A percentile compares a stretch with the other conserved stretches of the same genome.
phyloP scores from a whole-genome alignment of 169 alveolate species.

The Plasmodium relictum region DNA sequence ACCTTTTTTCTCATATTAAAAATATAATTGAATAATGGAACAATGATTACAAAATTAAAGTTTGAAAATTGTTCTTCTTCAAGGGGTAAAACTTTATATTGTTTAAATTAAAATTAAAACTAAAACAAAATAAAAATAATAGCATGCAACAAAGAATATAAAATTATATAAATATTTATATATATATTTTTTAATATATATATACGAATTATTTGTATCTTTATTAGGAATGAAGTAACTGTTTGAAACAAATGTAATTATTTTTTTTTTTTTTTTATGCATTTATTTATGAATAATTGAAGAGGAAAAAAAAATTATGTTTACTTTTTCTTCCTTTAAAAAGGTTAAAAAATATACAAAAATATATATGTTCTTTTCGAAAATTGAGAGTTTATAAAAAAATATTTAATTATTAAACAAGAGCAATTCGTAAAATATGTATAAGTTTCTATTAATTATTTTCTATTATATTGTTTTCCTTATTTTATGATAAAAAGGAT shows the following conservation, averaged over 20 bases:
- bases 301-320: conserved; percentile 31
- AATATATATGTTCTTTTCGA: background rate
- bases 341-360: conserved; percentile 43
- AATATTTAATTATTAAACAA: background rate
- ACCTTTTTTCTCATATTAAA: background rate
- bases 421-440: background rate
- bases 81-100: background rate
- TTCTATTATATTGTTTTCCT: no score
- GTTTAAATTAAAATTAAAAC: background rate
- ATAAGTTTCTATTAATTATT: background rate
- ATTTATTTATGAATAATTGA: background rate
- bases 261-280: background rate
- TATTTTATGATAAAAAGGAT: no score
- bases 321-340: conserved; percentile 69
- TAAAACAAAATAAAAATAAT: background rate
- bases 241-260: background rate
- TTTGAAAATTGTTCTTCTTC: no score
- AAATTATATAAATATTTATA: background rate
- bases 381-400: background rate
- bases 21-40: no score
- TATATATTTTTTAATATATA: conserved; percentile 3
- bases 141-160: background rate
- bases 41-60: no score
- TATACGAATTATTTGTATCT: background rate
- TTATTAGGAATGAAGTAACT: background rate